Evolutionary conservation across 2,329 filamentous ascomycete species (phyloP).

Genomic region (Phoma sp.): DNA sequence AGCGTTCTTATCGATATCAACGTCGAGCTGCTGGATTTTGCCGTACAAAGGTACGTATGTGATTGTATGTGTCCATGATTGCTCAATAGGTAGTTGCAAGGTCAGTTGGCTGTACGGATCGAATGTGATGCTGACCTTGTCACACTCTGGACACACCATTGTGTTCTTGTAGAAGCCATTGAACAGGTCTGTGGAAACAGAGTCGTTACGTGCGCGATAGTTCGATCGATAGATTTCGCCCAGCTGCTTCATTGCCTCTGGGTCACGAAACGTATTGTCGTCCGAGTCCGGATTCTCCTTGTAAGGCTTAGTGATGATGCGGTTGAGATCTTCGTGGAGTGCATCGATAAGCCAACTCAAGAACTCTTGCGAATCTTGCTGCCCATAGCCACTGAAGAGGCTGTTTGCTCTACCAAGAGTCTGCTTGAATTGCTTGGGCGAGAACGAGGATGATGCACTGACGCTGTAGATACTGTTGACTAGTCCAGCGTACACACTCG

Average conservation of each 20-base stretch:
- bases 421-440: constrained; percentile 82
- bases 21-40: constrained; percentile 72
- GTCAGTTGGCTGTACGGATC: constrained; percentile 97
- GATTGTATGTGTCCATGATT: constrained; percentile 77
- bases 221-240: constrained; percentile 91
- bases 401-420: constrained; percentile 82
- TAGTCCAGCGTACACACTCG: constrained; percentile 80
- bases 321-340: constrained; percentile 92
- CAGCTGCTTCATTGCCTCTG: constrained; percentile 79
- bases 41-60: constrained; percentile 80
- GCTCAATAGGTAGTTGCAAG: constrained; percentile 86
- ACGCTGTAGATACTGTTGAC: constrained; percentile 81
- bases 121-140: constrained; percentile 98
- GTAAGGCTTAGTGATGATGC: constrained; percentile 94
- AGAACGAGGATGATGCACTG: constrained; percentile 69
- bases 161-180: constrained; percentile 99
- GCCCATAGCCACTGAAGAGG: constrained; percentile 90
- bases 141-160: constrained; percentile 86
- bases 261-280: constrained; percentile 90
- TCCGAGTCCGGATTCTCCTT: constrained; percentile 98
- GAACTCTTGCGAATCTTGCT: constrained; percentile 98
- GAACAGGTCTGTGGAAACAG: constrained; percentile 93
- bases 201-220: constrained; percentile 90
- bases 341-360: constrained; percentile 93
- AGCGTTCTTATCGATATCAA: constrained; percentile 82